Evolutionary conservation across 768 basidiomycete species (phyloP).

Genomic region (Auriculariales sp.): DNA sequence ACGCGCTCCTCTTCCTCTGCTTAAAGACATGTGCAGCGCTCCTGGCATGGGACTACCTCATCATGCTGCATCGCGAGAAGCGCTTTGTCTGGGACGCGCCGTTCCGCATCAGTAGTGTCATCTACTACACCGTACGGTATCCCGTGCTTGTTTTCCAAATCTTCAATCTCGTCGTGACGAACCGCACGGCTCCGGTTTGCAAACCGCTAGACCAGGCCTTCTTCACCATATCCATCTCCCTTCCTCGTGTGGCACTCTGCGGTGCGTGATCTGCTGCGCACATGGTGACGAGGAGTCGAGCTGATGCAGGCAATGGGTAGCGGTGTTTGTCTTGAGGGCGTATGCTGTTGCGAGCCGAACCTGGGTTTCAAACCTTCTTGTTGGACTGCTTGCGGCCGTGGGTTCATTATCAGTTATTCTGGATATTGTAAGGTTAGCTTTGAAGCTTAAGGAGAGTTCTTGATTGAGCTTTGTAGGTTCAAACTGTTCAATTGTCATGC

Average conservation of each 20-base stretch:
- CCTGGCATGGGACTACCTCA: background rate
- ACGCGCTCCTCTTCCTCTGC: background rate
- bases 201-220: background rate
- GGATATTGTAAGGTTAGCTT: background rate
- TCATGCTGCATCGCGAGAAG: background rate
- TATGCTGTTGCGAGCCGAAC: background rate
- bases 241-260: background rate
- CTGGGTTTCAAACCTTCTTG: background rate
- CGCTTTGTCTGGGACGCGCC: background rate
- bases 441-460: background rate
- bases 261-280: background rate
- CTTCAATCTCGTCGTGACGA: background rate
- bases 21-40: background rate
- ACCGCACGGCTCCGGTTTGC: background rate
- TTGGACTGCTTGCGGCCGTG: background rate
- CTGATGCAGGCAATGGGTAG: background rate
- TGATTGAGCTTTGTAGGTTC: background rate
- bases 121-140: background rate
- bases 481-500: background rate
- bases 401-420: background rate
- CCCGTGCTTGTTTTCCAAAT: background rate
- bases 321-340: background rate
- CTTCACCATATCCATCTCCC: background rate
- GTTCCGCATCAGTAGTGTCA: background rate
- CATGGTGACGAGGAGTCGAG: background rate